Evolutionary conservation across 2,329 filamentous ascomycete genomes (phyloP).

Genomic region (Rutstroemia sydowiana): DNA sequence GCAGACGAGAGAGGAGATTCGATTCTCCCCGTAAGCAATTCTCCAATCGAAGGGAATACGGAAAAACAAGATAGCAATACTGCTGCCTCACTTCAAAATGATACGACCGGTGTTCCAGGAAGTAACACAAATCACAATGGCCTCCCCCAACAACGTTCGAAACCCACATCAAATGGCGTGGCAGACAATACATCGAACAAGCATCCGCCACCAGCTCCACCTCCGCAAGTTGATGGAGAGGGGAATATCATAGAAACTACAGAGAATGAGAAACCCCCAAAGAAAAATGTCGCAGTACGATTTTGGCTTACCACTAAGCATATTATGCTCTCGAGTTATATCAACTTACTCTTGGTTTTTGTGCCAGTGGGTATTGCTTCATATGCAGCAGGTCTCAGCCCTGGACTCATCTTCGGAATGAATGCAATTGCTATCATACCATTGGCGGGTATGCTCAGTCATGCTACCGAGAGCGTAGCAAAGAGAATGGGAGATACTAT

Average conservation of each 20-base stretch:
- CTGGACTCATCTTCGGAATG: conserved; percentile 62
- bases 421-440: conserved; percentile 72
- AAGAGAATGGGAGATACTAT: conserved; percentile 65
- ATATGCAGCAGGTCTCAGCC: conserved; percentile 44
- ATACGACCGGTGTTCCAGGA: conserved; percentile 20
- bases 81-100: conserved; percentile 17
- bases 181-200: conserved; percentile 31
- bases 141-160: conserved; percentile 26
- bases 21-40: conserved; percentile 35
- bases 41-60: conserved; percentile 16
- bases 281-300: conserved; percentile 25
- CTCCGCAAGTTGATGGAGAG: conserved; percentile 45
- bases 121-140: conserved; percentile 13
- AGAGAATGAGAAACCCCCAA: conserved; percentile 18
- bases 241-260: conserved; percentile 48
- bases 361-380: conserved; percentile 70
- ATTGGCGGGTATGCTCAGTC: conserved; percentile 62
- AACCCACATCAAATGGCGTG: conserved; percentile 26
- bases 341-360: conserved; percentile 71
- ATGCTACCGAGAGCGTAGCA: conserved; percentile 70
- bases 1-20: conserved; percentile 28
- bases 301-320: conserved; percentile 39
- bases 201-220: conserved; percentile 36
- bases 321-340: conserved; percentile 64
- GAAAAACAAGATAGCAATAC: conserved; percentile 17